Percentiles rank a stretch among this genome's conserved stretches.
Evolutionary conservation across 2,329 filamentous ascomycete species (phyloP).

Genomic region (Penicillium oxalicum): DNA sequence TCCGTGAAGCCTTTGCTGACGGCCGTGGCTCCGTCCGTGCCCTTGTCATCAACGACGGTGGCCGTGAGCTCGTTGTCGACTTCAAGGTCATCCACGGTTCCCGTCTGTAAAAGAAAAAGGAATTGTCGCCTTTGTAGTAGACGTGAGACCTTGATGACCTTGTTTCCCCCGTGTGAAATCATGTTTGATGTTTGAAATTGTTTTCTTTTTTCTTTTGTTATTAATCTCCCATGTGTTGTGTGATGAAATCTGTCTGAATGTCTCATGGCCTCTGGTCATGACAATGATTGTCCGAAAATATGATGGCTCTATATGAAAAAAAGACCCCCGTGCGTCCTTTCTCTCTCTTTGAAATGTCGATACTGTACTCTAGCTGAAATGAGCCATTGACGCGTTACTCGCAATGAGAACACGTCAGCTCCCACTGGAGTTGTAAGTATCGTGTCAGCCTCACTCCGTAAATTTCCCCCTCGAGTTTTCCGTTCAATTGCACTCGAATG

Average conservation of each 20-base stretch:
- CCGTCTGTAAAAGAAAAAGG: slow-evolving; percentile 47
- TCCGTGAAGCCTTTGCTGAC: slow-evolving; percentile 77
- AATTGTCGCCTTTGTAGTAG: too few species aligned
- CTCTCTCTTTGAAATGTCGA: too few species aligned
- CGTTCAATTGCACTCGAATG: too few species aligned
- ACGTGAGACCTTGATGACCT: too few species aligned
- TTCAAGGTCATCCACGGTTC: slow-evolving; percentile 94
- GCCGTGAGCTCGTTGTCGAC: slow-evolving; percentile 92
- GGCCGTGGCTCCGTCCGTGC: slow-evolving; percentile 92
- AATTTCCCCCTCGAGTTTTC: too few species aligned
- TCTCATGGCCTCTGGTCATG: slow-evolving; percentile 11
- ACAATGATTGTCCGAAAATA: slow-evolving; percentile 15
- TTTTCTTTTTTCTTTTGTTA: slow-evolving; percentile 10
- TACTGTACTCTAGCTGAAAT: too few species aligned
- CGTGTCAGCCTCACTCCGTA: too few species aligned
- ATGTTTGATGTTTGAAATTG: slow-evolving; percentile 12
- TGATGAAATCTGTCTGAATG: slow-evolving; percentile 18
- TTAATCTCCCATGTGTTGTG: slow-evolving; percentile 19
- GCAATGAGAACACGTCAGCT: too few species aligned
- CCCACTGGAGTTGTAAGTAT: too few species aligned
- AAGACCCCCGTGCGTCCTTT: too few species aligned
- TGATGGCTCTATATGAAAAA: slow-evolving; percentile 4
- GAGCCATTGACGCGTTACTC: too few species aligned
- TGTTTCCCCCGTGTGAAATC: background rate
- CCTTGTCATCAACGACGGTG: slow-evolving; percentile 89